Conservation (phyloP, 495 filamentous ascomycete genomes). For the Pseudotulostoma volvatum region DNA sequence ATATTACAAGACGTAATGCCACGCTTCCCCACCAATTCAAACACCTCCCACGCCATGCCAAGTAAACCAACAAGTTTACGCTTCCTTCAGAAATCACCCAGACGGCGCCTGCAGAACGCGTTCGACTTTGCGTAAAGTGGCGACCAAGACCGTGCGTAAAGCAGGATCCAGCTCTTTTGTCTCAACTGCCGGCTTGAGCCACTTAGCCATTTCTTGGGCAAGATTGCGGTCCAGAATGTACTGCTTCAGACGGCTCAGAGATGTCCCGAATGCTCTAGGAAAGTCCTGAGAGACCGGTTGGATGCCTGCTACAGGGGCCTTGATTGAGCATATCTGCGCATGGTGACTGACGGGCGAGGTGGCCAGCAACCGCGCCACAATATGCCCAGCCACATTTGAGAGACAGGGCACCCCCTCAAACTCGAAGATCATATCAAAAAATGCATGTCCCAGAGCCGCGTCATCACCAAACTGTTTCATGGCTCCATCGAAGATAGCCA, state of each 20-base stretch:
- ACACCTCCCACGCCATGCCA: too few relatives aligned
- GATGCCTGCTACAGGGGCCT: conserved; percentile 50
- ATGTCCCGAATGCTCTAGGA: conserved; percentile 48
- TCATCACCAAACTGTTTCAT: conserved; percentile 57
- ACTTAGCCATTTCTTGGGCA: conserved; percentile 37
- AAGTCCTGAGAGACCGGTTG: conserved; percentile 48
- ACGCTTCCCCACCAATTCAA: too few relatives aligned
- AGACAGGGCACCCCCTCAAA: conserved; percentile 50
- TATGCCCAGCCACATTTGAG: conserved; percentile 55
- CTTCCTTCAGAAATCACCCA: too few relatives aligned
- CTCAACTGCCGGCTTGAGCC: conserved; percentile 40
- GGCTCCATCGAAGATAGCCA: conserved; percentile 80
- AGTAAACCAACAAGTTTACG: too few relatives aligned
- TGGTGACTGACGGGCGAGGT: conserved; percentile 39
- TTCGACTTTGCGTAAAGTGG: conserved; percentile 33
- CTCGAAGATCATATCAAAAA: conserved; percentile 61
- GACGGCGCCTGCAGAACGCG: conserved; percentile 11
- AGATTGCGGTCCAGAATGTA: conserved; percentile 22
- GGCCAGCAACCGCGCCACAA: conserved; percentile 46
- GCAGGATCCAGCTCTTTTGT: conserved; percentile 45
- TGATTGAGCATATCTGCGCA: conserved; percentile 52
- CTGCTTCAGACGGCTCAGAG: conserved; percentile 42
- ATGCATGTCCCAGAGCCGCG: conserved; percentile 45
- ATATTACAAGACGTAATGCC: too few relatives aligned
- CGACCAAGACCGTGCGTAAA: conserved; percentile 46